Conservation (phyloP, 371 early-diverging fungal genomes). For the Fennellomyces sp. region DNA sequence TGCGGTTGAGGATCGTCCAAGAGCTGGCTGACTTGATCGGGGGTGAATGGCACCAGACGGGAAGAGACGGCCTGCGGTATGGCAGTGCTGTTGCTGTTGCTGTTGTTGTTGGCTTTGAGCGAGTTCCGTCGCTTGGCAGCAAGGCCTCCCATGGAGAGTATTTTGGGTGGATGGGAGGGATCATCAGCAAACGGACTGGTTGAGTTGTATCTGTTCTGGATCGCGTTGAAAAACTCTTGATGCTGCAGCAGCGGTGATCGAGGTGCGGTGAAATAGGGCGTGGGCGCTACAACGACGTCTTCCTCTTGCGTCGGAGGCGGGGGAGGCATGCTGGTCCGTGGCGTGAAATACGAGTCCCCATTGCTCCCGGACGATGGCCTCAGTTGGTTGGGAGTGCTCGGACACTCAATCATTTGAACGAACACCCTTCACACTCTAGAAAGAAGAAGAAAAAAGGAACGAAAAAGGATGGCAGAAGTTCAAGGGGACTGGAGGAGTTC, state of each 20-base stretch:
- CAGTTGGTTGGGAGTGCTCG: constrained; percentile 14
- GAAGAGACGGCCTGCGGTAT: neutral
- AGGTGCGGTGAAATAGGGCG: constrained; percentile 52
- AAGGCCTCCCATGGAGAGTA: constrained; percentile 3
- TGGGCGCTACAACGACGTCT: constrained; percentile 6
- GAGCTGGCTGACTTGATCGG: constrained; percentile 6
- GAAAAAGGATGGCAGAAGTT: neutral
- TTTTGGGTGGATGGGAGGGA: constrained; percentile 5
- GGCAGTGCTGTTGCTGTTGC: neutral
- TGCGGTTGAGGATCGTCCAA: neutral
- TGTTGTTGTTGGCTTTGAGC: neutral
- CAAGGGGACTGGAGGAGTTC: neutral
- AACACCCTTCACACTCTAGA: neutral
- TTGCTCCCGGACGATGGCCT: neutral
- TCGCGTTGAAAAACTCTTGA: constrained; percentile 55
- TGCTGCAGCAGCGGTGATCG: constrained; percentile 34
- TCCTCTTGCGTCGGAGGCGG: neutral
- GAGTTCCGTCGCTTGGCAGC: constrained; percentile 1
- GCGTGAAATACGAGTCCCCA: constrained; percentile 11
- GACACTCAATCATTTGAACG: constrained; percentile 17
- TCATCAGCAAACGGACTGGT: constrained; percentile 27
- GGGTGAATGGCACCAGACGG: constrained; percentile 1
- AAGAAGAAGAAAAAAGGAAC: neutral
- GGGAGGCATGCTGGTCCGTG: neutral
- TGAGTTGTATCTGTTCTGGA: constrained; percentile 33